Base-by-base conservation (phyloP, 352 stramenopile species). In the Discostella stelligera region DNA sequence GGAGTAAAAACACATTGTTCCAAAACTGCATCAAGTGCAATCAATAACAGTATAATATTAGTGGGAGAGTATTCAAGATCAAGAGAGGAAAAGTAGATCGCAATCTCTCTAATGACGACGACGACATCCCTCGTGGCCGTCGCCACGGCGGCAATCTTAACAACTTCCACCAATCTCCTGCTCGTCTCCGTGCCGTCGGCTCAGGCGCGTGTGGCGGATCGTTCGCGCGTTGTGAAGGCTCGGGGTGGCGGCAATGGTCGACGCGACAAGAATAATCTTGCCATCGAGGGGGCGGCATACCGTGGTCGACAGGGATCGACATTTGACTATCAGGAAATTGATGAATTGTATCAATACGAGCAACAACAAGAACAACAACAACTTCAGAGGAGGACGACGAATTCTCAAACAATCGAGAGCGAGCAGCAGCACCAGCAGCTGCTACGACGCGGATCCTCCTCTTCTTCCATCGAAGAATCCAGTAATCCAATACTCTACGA, bases 241-340 rank as follows among this genome's bases (percentile, higher is more conserved):
- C 69, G 84, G 21, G 21, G 18, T n/a, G 37, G 37, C 13, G 37
- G 79, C 46, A 60, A 67, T 3, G 62, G 64, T 7, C 58, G 76
- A 66, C 71, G 64, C 11, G 84, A 83, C 62, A 73, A 81, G 21
- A 83, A 93, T 64, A 89, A 88, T 71, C 65, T 78, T 8, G 77
- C 87, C 7, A 90, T 93, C 62, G 87, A 91, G 66, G 87, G 87
- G 37, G 83, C 66, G 50, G 67, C 77, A 4, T 93, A 93, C 54
- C 69, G 83, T 55, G 77, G 71, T 44, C 32, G 70, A 20, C 25
- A 64, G 16, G 67, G 78, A 32, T n/a, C 20, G 37, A 44, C 37
- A 44, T 44, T 44, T 44, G 37, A 44, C 11, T 14, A 44, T 44
- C 37, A 44, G 11, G 37, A 44, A 44, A 50, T 50, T 7, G 58